Conservation (phyloP, 768 basidiomycete genomes). For the Suillus spraguei region DNA sequence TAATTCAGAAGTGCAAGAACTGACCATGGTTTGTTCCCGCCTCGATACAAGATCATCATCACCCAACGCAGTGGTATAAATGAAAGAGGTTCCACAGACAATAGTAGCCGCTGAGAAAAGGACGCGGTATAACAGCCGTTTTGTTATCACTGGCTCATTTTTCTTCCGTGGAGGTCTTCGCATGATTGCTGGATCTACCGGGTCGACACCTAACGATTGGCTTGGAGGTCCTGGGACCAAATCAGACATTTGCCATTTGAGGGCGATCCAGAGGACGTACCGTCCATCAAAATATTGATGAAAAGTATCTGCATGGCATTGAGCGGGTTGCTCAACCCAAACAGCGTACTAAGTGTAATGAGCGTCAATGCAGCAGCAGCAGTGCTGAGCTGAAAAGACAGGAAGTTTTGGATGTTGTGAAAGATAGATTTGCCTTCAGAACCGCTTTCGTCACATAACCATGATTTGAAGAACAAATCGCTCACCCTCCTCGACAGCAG, state of each 20-base stretch:
- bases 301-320: slow-evolving; percentile 99
- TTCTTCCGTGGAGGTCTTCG: slow-evolving; percentile 89
- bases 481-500: slow-evolving; percentile 91
- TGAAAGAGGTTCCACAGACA: slow-evolving; percentile 83
- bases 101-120: slow-evolving; percentile 94
- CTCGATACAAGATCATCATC: slow-evolving; percentile 85
- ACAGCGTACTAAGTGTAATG: slow-evolving; percentile 91
- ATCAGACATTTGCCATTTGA: not conserved
- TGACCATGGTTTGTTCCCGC: slow-evolving; percentile 95
- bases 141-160: slow-evolving; percentile 85
- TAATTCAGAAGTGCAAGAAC: slow-evolving; percentile 27
- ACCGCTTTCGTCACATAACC: not conserved
- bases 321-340: slow-evolving; percentile 87
- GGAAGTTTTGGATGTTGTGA: slow-evolving; percentile 98
- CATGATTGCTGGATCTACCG: slow-evolving; percentile 94
- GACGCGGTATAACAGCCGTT: slow-evolving; percentile 72
- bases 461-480: not conserved
- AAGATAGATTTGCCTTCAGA: slow-evolving; percentile 90
- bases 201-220: slow-evolving; percentile 95
- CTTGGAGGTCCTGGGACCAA: slow-evolving; percentile 77
- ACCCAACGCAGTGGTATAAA: slow-evolving; percentile 81
- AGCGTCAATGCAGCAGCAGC: slow-evolving; percentile 96
- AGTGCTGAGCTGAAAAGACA: slow-evolving; percentile 95
- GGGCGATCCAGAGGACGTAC: slow-evolving; percentile 39
- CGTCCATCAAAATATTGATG: slow-evolving; percentile 99